These are phyloP conservation scores for Brassica carinata DNA, from an alignment of 345 rosid species.

Conservation along the genomic window DNA sequence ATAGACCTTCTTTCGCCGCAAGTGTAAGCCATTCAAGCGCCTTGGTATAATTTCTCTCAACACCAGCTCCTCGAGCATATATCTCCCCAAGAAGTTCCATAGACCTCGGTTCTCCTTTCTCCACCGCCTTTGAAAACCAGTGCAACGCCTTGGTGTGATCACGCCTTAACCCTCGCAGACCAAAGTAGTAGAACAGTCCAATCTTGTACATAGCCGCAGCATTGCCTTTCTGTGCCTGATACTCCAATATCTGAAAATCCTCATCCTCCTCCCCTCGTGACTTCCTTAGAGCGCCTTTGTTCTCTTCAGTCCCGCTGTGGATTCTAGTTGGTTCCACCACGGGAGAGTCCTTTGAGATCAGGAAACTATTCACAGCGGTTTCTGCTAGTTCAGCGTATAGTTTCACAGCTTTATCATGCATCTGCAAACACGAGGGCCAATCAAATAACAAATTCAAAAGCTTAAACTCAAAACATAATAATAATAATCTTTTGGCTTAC, in stretches of 20 bases:
- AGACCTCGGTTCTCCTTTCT: slow-evolving; percentile 89
- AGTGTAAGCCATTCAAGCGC: slow-evolving; percentile 92
- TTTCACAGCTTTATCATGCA: slow-evolving; percentile 80
- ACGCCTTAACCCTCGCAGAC: slow-evolving; percentile 92
- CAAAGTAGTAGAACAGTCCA: slow-evolving; percentile 90
- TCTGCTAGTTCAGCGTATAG: slow-evolving; percentile 90
- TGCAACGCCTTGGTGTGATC: slow-evolving; percentile 82
- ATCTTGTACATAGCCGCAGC: slow-evolving; percentile 84
- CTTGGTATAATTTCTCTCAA: slow-evolving; percentile 92
- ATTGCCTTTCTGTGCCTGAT: slow-evolving; percentile 97
- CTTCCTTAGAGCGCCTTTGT: slow-evolving; percentile 86
- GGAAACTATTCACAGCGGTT: slow-evolving; percentile 85
- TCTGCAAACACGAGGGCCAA: slow-evolving; percentile 49
- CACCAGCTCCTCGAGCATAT: slow-evolving; percentile 97
- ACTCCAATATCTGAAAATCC: slow-evolving; percentile 94
- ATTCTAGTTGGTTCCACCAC: slow-evolving; percentile 89
- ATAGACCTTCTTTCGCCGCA: slow-evolving; percentile 77
- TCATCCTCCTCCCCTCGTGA: slow-evolving; percentile 97
- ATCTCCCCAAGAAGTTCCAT: slow-evolving; percentile 99
- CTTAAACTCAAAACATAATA: no score
- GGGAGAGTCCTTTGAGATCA: slow-evolving; percentile 86
- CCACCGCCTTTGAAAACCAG: slow-evolving; percentile 90
- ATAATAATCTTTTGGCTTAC: slow-evolving; percentile 48
- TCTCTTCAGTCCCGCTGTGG: slow-evolving; percentile 94
- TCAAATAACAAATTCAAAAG: slow-evolving; percentile 13